Evolutionary conservation across 2,329 filamentous ascomycete species (phyloP), one percentile per base, ranked within the genome.

Genomic region (Aspergillus chevalieri): DNA sequence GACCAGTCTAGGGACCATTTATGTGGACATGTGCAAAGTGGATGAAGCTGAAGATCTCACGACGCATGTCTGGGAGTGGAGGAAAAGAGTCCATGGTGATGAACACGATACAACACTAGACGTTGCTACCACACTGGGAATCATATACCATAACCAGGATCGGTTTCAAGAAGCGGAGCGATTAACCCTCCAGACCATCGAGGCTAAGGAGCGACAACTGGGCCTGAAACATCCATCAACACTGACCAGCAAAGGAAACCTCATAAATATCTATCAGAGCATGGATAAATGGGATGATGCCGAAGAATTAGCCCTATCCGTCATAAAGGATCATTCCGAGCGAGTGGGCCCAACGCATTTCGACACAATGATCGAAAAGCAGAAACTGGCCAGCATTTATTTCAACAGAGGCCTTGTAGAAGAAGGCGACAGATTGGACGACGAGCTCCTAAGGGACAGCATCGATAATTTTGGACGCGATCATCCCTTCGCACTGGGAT

Each of bases 161-260:
- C n/a, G n/a, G n/a, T n/a, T n/a, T n/a, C n/a, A n/a, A n/a, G n/a
- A 65, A 47, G 65, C 66, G 2, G 62, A 66, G 49, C 36, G 53
- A 47, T 52, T 66, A 14, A 19, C 43, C 1, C 19, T 50, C 3
- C 46, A 54, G 30, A 50, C 52, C 21, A 24, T 59, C 10, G 43
- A 41, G 51, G 47, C 46, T 46, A 47, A 48, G 26, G 42, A 51
- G 28, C 22, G 42, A n/a, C 19, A 44, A 14, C n/a, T 54, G 6
- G 54, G 54, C 2, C 43, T 19, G 12, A 47, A 52, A 7, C 51
- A 58, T 44, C 54, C 46, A 8, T 15, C 47, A 24, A 55, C 52
- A 15, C 43, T 57, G 34, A 43, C 10, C 14, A 54, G 19, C 87
- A 93, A 46, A 38, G 24, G 36, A 15, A 34, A 47, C 7, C 24